Conservation (phyloP, 108 stramenopile species). For the Skeletonema menzelii region DNA sequence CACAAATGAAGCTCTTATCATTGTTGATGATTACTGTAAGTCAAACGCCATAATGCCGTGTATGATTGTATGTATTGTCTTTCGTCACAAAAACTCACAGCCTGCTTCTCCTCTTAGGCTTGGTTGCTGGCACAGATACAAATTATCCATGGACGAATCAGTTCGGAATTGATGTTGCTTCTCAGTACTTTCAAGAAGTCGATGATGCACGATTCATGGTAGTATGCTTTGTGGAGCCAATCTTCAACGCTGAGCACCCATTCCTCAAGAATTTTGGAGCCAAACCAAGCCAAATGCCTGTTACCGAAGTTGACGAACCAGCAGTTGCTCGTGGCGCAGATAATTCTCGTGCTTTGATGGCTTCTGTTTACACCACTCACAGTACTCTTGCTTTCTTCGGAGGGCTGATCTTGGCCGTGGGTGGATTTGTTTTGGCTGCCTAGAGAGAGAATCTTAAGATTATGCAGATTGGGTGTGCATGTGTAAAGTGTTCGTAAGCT, state of each 20-base stretch:
- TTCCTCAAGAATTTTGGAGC: neutral
- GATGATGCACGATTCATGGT: slow-evolving; percentile 47
- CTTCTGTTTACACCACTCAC: neutral
- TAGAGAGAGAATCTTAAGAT: neutral
- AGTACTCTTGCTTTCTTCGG: neutral
- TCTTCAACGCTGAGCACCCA: slow-evolving; percentile 40
- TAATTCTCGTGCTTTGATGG: neutral
- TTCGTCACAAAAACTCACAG: neutral
- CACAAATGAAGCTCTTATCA: slow-evolving; percentile 36
- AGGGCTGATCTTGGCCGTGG: neutral
- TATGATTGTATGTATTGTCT: neutral
- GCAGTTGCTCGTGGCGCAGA: neutral
- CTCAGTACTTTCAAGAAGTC: slow-evolving; percentile 36
- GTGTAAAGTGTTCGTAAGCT: neutral
- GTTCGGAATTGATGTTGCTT: slow-evolving; percentile 6
- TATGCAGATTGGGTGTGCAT: neutral
- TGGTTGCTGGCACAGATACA: slow-evolving; percentile 46
- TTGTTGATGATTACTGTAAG: slow-evolving; percentile 48
- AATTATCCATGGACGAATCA: slow-evolving; percentile 39
- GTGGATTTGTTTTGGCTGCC: neutral
- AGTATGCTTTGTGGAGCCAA: slow-evolving; percentile 45
- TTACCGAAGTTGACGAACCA: neutral
- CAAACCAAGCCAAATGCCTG: neutral
- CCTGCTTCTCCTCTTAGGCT: neutral
- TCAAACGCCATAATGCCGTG: neutral